These are phyloP conservation scores for Aspergillus ibericus DNA, from an alignment of 2,329 filamentous ascomycete species.

Conservation along the genomic window DNA sequence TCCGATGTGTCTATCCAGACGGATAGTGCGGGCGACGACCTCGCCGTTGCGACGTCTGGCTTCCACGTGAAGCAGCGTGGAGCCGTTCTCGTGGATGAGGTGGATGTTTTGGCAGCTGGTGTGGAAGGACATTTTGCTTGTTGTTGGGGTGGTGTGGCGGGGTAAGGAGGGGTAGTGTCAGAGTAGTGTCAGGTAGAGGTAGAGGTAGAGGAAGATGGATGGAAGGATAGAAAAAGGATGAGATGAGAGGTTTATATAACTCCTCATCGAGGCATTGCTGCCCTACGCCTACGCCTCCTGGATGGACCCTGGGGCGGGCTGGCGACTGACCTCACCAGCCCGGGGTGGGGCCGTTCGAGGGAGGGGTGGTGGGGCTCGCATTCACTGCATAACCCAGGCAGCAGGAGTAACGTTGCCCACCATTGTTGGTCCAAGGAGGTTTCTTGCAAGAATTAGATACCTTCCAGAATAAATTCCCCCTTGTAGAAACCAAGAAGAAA, in stretches of 20 bases:
- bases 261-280: not conserved
- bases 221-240: not conserved
- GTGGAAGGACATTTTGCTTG: conserved; percentile 21
- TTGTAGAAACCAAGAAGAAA: not conserved
- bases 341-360: too few relatives aligned
- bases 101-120: conserved; percentile 11
- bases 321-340: too few relatives aligned
- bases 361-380: too few relatives aligned
- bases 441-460: too few relatives aligned
- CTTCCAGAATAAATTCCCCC: too few relatives aligned
- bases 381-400: too few relatives aligned
- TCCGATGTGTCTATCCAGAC: conserved; percentile 20
- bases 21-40: conserved; percentile 9
- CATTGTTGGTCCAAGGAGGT: too few relatives aligned
- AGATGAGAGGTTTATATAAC: not conserved
- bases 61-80: conserved; percentile 12
- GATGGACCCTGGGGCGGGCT: not conserved
- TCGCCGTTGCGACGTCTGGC: conserved; percentile 11
- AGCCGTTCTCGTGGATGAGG: conserved; percentile 10
- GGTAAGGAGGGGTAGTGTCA: not conserved
- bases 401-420: too few relatives aligned
- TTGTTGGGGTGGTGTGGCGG: not conserved
- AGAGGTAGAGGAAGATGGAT: not conserved
- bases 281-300: not conserved
- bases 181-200: too few relatives aligned